Conservation (phyloP, 257 asterid species). For the Gardenia jasminoides region DNA sequence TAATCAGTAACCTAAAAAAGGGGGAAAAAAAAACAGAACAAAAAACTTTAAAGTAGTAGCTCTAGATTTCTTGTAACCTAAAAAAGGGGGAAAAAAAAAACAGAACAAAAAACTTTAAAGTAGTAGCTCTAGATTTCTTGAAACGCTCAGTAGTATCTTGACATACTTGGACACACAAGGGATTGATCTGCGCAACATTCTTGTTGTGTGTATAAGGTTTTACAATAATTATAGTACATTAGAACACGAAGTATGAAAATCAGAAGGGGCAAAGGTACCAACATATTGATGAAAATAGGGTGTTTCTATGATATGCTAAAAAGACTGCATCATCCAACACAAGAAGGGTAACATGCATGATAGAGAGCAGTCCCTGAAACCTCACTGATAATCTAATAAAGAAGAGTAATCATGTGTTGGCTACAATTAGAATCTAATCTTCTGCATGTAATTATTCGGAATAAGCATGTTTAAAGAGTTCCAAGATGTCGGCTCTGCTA, state of each 20-base stretch:
- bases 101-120: too few species aligned
- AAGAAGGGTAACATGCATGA: conserved; percentile 17
- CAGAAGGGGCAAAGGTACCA: background rate
- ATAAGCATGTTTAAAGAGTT: conserved; percentile 40
- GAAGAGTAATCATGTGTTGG: conserved; percentile 26
- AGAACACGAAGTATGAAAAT: background rate
- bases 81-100: too few species aligned
- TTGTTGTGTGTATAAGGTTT: background rate
- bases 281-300: background rate
- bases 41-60: too few species aligned
- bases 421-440: conserved; percentile 46
- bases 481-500: conserved; percentile 29
- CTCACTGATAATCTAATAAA: conserved; percentile 4
- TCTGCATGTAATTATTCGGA: conserved; percentile 39
- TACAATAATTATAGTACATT: background rate
- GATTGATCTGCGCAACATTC: too few species aligned
- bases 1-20: too few species aligned
- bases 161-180: too few species aligned
- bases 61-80: too few species aligned
- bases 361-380: background rate
- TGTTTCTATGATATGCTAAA: background rate
- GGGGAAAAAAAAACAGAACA: too few species aligned
- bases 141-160: too few species aligned
- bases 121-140: too few species aligned
- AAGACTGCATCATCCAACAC: background rate